Conservation (phyloP, 2,329 filamentous ascomycete genomes). For the Colletotrichum tamarilloi region DNA sequence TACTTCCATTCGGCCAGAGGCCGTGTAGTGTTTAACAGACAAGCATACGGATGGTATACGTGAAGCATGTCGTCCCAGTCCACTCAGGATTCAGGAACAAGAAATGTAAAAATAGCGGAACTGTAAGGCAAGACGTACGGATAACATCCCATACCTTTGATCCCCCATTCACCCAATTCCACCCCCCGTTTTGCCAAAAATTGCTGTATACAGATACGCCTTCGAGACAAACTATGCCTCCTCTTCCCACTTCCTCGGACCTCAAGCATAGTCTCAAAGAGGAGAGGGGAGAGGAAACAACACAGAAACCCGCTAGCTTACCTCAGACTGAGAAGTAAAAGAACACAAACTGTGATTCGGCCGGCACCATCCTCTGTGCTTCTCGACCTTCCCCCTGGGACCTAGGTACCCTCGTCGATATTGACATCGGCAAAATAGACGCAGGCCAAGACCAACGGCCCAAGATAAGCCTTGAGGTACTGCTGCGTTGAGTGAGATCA, state of each 20-base stretch:
- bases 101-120: background rate
- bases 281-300: background rate
- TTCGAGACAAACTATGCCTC: background rate
- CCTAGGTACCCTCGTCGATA: background rate
- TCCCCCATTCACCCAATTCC: too few species aligned
- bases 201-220: background rate
- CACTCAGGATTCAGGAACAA: background rate
- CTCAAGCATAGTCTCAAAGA: background rate
- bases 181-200: background rate
- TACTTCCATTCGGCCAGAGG: background rate
- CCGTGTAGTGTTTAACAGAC: background rate
- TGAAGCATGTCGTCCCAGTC: background rate
- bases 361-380: too few species aligned
- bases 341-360: background rate
- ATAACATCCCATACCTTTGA: background rate
- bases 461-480: conserved; percentile 8
- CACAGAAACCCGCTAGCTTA: background rate
- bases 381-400: too few species aligned
- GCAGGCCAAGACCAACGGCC: conserved; percentile 18
- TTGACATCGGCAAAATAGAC: background rate
- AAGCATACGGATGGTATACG: background rate
- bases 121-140: background rate
- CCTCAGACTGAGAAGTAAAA: background rate
- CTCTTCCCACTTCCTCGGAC: too few species aligned
- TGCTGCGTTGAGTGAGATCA: background rate